Percentiles rank a stretch among this genome's conserved stretches.
phyloP scores from a whole-genome alignment of 306 rosid genomes.

The Castanospermum australe region DNA sequence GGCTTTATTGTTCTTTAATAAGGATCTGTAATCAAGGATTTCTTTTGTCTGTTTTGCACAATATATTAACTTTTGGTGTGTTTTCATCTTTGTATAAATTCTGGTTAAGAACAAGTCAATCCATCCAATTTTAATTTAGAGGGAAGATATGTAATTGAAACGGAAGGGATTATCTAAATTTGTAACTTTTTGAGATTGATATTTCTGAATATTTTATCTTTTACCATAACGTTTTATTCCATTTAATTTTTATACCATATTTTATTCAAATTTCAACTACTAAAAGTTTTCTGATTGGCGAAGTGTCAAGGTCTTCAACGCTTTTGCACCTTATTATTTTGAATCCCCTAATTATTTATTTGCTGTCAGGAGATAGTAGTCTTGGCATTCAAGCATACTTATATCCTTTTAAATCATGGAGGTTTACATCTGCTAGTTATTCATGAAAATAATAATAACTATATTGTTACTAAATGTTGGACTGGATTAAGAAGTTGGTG shows the following conservation, averaged over 20 bases:
- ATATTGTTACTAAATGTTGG: neutral
- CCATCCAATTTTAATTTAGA: neutral
- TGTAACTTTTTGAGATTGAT: neutral
- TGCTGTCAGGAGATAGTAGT: slow-evolving; percentile 9
- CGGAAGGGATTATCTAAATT: neutral
- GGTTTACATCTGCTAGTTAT: neutral
- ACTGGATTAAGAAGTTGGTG: neutral
- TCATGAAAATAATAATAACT: neutral
- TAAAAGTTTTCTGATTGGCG: neutral
- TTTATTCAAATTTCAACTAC: neutral
- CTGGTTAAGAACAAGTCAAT: neutral
- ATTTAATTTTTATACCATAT: neutral
- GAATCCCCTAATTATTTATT: neutral
- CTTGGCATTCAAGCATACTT: neutral
- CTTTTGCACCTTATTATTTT: neutral
- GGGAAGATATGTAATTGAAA: neutral
- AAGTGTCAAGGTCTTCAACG: neutral
- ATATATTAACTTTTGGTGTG: neutral
- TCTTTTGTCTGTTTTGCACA: neutral
- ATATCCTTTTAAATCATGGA: neutral
- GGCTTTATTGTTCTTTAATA: slow-evolving; percentile 11
- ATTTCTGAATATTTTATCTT: neutral
- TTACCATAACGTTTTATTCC: neutral
- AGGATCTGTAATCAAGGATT: neutral
- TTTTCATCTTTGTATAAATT: neutral